Evolutionary conservation across 331 rosid genomes (phyloP).

Genomic region (Telfairia occidentalis): DNA sequence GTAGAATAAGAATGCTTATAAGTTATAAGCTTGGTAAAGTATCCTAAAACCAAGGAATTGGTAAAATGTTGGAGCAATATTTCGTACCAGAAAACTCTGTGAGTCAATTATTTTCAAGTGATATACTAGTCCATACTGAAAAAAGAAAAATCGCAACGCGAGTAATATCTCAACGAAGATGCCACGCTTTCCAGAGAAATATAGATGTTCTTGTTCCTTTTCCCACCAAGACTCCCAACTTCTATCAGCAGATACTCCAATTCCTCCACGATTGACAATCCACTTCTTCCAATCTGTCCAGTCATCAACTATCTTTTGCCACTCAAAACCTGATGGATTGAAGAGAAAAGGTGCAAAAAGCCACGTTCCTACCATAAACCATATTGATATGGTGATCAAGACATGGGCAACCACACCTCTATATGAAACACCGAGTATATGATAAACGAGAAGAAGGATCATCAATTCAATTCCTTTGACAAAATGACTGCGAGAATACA

Average conservation of each 20-base stretch:
- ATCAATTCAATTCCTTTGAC: constrained; percentile 85
- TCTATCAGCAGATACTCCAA: constrained; percentile 60
- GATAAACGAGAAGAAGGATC: constrained; percentile 79
- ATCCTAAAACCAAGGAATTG: constrained; percentile 1
- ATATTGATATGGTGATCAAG: constrained; percentile 64
- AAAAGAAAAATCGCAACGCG: constrained; percentile 70
- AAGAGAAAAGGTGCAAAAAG: constrained; percentile 96
- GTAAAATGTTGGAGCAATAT: not conserved
- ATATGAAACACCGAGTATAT: constrained; percentile 69
- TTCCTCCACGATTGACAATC: constrained; percentile 83
- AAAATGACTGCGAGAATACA: constrained; percentile 93
- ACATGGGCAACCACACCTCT: constrained; percentile 45
- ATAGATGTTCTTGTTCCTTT: constrained; percentile 73
- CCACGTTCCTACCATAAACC: constrained; percentile 99
- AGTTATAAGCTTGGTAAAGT: not conserved
- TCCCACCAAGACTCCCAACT: constrained; percentile 99
- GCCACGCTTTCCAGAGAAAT: constrained; percentile 57
- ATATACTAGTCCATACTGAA: constrained; percentile 88
- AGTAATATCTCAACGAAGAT: constrained; percentile 53
- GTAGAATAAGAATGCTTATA: not conserved
- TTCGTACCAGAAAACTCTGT: constrained; percentile 54
- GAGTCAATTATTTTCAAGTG: constrained; percentile 50
- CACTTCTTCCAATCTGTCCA: constrained; percentile 96
- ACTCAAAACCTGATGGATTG: constrained; percentile 96
- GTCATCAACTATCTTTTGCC: constrained; percentile 96